These are phyloP conservation scores for Penicillium ochrochloron DNA, from an alignment of 495 filamentous ascomycete species.

Conservation along the genomic window DNA sequence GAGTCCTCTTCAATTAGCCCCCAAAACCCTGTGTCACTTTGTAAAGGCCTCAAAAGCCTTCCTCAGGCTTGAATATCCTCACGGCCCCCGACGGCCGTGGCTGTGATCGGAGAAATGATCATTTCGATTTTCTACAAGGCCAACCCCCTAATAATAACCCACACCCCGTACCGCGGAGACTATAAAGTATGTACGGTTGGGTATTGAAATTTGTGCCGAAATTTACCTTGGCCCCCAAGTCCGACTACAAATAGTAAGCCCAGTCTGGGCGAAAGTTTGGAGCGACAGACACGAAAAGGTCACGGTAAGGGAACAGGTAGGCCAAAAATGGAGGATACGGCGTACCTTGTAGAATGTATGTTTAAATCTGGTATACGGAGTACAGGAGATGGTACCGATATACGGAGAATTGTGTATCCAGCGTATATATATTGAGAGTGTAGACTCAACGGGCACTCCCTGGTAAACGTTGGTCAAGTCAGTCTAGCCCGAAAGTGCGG, in stretches of 20 bases:
- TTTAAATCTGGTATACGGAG: neutral
- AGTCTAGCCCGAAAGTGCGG: neutral
- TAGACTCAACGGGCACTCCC: neutral
- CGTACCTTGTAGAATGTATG: slow-evolving; percentile 4
- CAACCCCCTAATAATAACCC: neutral
- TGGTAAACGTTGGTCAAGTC: neutral
- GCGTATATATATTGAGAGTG: neutral
- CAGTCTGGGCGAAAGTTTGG: slow-evolving; percentile 10
- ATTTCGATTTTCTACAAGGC: neutral
- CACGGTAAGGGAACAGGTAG: neutral
- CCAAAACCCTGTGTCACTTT: neutral
- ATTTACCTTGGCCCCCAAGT: slow-evolving; percentile 17
- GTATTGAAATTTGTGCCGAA: neutral
- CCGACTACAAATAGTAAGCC: neutral
- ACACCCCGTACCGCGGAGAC: neutral
- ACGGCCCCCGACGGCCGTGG: neutral
- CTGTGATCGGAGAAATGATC: neutral
- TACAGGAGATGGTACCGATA: neutral
- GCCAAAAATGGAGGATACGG: neutral
- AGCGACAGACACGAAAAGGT: neutral
- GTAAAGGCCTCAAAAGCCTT: neutral
- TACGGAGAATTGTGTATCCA: neutral
- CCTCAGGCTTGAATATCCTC: neutral
- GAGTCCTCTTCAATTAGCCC: neutral
- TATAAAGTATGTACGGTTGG: neutral